Conservation (phyloP, 495 filamentous ascomycete genomes). For the Parmelia sp. region DNA sequence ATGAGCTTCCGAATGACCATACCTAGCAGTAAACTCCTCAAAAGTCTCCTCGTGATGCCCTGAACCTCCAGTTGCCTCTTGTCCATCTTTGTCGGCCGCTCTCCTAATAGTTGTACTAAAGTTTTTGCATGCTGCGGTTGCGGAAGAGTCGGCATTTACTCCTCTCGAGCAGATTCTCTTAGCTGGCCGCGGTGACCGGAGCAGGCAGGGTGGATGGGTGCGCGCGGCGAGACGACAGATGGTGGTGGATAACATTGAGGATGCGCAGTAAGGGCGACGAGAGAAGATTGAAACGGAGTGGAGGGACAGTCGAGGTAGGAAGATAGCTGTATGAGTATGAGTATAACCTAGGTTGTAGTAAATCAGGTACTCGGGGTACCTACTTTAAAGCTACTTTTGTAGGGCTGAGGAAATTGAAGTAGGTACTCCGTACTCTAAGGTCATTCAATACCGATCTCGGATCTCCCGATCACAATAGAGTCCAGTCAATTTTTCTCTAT, state of each 20-base stretch:
- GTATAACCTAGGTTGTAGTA: not conserved
- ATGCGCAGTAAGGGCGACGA: conserved; percentile 19
- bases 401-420: too few species aligned
- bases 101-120: conserved; percentile 28
- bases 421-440: too few species aligned
- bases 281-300: not conserved
- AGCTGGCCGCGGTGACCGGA: conserved; percentile 23
- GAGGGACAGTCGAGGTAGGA: not conserved
- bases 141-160: conserved; percentile 9
- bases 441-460: too few species aligned
- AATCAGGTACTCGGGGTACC: not conserved
- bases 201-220: conserved; percentile 57
- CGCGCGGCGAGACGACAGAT: conserved; percentile 66
- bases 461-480: too few species aligned
- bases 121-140: conserved; percentile 5
- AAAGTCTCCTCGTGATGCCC: conserved; percentile 85
- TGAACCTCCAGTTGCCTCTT: conserved; percentile 33
- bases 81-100: conserved; percentile 14
- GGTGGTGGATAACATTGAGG: conserved; percentile 58
- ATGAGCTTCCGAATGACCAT: conserved; percentile 35
- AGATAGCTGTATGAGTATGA: conserved; percentile 5
- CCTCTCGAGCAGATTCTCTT: conserved; percentile 17
- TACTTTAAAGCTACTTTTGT: too few species aligned
- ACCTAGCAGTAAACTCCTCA: conserved; percentile 98
- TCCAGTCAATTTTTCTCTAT: too few species aligned